Base-by-base conservation (phyloP, 2,329 filamentous ascomycete species). In the Exophiala calicioides region DNA sequence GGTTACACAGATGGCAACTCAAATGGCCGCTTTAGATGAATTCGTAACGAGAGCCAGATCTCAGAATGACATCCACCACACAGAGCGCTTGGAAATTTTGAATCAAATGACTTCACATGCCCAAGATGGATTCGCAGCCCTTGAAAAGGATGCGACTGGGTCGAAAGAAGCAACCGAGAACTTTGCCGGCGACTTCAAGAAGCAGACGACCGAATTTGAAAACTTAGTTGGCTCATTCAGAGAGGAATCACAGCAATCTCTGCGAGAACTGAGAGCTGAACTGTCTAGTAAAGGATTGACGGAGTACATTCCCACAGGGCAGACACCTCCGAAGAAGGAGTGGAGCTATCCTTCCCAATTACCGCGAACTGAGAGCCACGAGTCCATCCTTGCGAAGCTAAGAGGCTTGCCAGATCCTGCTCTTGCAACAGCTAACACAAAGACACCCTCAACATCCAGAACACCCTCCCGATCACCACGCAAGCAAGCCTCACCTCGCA, bases 1-100 rank as follows among this genome's bases (percentile, higher is more conserved):
- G 69, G 87, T 94, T 71, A 78, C 80, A 45, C 88, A 95, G 57
- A 85, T 98, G 62, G 85, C 87, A 51, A 79, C 77, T n/a, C 89
- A 97, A 67, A 90, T 98, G 80, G 81, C 84, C 46, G 87, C 88
- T 1, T 78, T 98, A 5, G 91, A 97, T 60, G 88, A 91, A 56
- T 95, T 96, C 59, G 89, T 97, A 29, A 79, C 84, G 23, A 83
- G 87, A 23, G 90, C 94, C 38, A 82, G 85, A 50, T 80, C 80
- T 1, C 86, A 94, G 60, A 97, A 95, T 64, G 81, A 85, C 21
- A 74, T 76, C 13, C 89, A 95, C 62, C 85, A 93, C 64, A 76
- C 82, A 19, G 77, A 79, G 19, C 87, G 94, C 55, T 68, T 76
- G 1, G 65, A 74, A n/a, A 86, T 83, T 1, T 71, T 95, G n/a